Conservation (phyloP, 2,329 filamentous ascomycete species). For the Rutstroemia sp. region DNA sequence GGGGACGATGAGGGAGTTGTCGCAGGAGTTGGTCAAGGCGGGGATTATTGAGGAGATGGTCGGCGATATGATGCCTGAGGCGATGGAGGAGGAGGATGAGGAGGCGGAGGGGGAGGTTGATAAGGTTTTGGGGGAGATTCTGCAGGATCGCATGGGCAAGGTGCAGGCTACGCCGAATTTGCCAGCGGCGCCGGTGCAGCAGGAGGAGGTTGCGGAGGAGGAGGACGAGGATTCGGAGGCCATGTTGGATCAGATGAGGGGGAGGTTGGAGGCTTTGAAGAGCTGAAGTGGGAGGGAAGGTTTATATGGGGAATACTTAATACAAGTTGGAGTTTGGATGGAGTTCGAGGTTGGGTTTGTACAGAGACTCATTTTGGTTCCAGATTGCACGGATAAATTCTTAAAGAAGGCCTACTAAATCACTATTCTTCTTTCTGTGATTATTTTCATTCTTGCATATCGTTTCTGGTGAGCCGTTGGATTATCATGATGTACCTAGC, state of each 20-base stretch:
- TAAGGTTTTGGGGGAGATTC: slow-evolving; percentile 83
- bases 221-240: slow-evolving; percentile 84
- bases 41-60: slow-evolving; percentile 98
- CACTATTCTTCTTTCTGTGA: too few species aligned
- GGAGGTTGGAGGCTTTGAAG: slow-evolving; percentile 81
- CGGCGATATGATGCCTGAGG: slow-evolving; percentile 73
- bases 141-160: slow-evolving; percentile 73
- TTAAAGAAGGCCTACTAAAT: too few species aligned
- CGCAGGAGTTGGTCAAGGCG: slow-evolving; percentile 82
- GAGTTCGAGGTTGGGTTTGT: neutral
- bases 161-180: slow-evolving; percentile 51
- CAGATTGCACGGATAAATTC: neutral
- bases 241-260: slow-evolving; percentile 90
- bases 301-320: neutral
- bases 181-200: slow-evolving; percentile 40
- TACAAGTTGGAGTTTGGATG: neutral
- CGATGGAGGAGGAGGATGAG: slow-evolving; percentile 65
- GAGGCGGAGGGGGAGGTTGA: slow-evolving; percentile 80
- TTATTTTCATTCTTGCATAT: too few species aligned
- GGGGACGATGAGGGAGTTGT: slow-evolving; percentile 82
- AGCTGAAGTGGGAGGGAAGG: slow-evolving; percentile 46
- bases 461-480: too few species aligned
- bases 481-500: too few species aligned
- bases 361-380: neutral
- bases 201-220: slow-evolving; percentile 51